phyloP scores from a whole-genome alignment of 2,329 filamentous ascomycete genomes.

The Pleurostoma richardsiae region DNA sequence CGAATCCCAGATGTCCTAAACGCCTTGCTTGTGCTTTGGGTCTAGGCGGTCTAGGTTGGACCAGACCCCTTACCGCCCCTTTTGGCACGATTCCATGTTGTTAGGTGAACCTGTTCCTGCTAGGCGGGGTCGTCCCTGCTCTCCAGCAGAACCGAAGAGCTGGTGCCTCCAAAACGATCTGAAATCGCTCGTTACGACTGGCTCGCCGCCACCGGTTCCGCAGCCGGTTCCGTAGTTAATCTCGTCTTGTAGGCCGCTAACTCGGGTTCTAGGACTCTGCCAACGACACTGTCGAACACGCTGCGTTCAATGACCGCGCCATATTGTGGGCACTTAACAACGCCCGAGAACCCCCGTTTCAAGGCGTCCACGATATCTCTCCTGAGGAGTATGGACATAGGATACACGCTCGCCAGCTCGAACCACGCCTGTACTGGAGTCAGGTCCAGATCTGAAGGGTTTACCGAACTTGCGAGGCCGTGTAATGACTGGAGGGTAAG shows the following conservation, averaged over 20 bases:
- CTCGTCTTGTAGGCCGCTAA: background rate
- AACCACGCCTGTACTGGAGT: conserved; percentile 52
- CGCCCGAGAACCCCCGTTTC: conserved; percentile 32
- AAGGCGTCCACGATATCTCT: conserved; percentile 27
- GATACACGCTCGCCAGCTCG: conserved; percentile 39
- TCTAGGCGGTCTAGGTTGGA: no score
- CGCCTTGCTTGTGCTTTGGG: no score
- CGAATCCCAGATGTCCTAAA: no score
- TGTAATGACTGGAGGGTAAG: conserved; percentile 37
- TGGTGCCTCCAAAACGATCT: no score
- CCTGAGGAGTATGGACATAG: conserved; percentile 29
- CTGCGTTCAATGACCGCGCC: conserved; percentile 41
- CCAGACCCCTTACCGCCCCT: no score
- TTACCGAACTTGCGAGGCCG: conserved; percentile 39
- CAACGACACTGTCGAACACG: conserved; percentile 40
- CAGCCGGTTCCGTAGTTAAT: no score
- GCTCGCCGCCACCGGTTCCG: no score
- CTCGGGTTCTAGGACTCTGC: conserved; percentile 28
- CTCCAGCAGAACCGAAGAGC: no score
- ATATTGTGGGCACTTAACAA: conserved; percentile 40
- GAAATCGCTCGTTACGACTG: no score
- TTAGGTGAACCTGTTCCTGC: no score
- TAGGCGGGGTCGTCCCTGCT: no score
- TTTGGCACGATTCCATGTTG: no score
- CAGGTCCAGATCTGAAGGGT: conserved; percentile 34